phyloP scores from a whole-genome alignment of 2,329 filamentous ascomycete genomes.

The Alternaria atra region DNA sequence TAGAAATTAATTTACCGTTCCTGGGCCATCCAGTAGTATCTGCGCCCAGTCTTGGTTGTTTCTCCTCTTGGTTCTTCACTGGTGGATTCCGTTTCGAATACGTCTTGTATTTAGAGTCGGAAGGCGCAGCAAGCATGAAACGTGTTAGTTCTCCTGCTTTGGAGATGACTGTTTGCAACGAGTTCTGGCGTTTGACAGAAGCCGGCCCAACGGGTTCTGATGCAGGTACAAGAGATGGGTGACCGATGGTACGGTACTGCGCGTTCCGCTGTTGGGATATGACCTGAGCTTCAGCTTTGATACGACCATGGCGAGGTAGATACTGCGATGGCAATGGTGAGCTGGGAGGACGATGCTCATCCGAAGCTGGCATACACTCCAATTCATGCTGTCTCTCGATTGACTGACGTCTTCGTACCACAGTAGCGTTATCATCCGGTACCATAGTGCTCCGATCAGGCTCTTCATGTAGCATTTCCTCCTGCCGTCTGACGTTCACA shows the following conservation, averaged over 20 bases:
- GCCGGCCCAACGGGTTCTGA: background rate
- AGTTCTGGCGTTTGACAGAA: background rate
- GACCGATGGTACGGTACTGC: background rate
- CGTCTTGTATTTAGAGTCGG: conserved; percentile 18
- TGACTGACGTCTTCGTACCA: background rate
- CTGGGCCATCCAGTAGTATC: conserved; percentile 6
- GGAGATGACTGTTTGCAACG: conserved; percentile 1
- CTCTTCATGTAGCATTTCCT: background rate
- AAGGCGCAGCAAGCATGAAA: conserved; percentile 24
- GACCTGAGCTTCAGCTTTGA: background rate
- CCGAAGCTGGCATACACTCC: background rate
- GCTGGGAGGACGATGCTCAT: background rate
- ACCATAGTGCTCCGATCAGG: background rate
- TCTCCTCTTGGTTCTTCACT: background rate
- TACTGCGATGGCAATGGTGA: background rate
- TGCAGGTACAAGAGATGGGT: background rate
- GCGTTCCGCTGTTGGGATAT: background rate
- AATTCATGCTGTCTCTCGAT: background rate
- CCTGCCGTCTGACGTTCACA: background rate
- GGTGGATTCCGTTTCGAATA: conserved; percentile 14
- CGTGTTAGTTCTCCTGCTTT: conserved; percentile 20
- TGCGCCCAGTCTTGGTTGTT: background rate
- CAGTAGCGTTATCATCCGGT: background rate
- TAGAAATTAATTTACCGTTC: background rate
- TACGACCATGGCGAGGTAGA: background rate